Evolutionary conservation across 148 eudicot species (phyloP), one percentile per base, ranked within the genome.

Genomic region (Rhododendron vialii): DNA sequence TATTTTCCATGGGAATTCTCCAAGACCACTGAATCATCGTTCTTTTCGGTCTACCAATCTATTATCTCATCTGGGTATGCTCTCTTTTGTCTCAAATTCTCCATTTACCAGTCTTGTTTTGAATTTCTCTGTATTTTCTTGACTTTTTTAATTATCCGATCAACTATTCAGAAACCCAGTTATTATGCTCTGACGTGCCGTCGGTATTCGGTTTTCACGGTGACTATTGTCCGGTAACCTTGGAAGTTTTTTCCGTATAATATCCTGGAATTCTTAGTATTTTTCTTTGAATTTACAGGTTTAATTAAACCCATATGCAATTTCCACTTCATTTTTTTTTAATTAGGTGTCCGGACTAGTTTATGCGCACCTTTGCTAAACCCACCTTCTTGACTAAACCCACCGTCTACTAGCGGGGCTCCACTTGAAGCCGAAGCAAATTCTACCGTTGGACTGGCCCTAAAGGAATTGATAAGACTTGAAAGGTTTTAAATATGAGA

Each of bases 1-100:
- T n/a, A 15, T 65, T 65, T 81, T 81, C n/a, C 83, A 53, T 30
- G 83, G 84, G 43, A 55, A 57, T 24, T 82, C 36, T n/a, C 67
- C 5, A 5, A 36, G 24, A 14, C 75, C 84, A 63, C 53, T 36
- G 75, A 33, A 61, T 41, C 51, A 82, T 63, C 84, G 38, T 71
- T 7, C 41, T 71, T 71, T 22, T 36, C 26, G 84, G 84, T 82
- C 43, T 33, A 57, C 36, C 51, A 7, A 24, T 82, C 53, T 24
- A 1, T 20, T 35, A 6, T 35, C 84, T 57, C 47, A 55, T 53
- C 71, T 82, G 71, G 84, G 84, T 82, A 55, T 82, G 84, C 47
- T 57, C 47, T 57, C 41, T 22, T 63, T 53, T 57, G 47, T 47
- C 84, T 80, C 83, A 51, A 50, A 57, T 80, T 80, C 24, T 80